Evolutionary conservation across 225 moss, liverwort and hornwort genomes (phyloP).

Genomic region (Physcomitrellopsis africana): DNA sequence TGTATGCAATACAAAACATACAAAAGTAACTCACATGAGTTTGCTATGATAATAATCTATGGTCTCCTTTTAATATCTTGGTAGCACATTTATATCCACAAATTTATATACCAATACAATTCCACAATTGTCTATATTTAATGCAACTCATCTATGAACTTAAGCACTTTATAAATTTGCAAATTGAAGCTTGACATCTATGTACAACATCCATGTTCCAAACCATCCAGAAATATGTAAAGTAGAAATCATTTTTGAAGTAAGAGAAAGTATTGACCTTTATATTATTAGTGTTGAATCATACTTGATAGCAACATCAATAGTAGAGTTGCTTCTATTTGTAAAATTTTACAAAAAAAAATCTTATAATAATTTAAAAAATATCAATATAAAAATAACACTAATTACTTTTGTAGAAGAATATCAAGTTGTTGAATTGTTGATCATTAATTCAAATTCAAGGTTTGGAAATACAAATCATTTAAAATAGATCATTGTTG

Average conservation of each 20-base stretch:
- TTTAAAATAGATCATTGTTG: background rate
- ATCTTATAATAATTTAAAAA: constrained; percentile 4
- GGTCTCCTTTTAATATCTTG: no score
- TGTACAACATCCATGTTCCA: no score
- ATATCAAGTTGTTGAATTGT: background rate
- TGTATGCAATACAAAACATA: no score
- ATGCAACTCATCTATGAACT: no score
- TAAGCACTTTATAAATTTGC: no score
- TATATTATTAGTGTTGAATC: constrained; percentile 39
- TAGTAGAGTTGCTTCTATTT: constrained; percentile 49
- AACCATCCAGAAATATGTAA: no score
- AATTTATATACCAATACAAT: no score
- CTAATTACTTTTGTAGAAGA: background rate
- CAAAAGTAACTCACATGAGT: no score
- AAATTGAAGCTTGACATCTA: no score
- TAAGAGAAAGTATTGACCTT: constrained; percentile 42
- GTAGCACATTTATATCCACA: no score
- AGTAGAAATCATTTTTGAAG: constrained; percentile 15
- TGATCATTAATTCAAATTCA: constrained; percentile 10
- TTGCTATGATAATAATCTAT: no score
- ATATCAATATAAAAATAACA: background rate
- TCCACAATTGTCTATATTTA: no score
- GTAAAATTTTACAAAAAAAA: constrained; percentile 27
- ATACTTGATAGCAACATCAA: constrained; percentile 43
- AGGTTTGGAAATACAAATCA: constrained; percentile 9